These are phyloP conservation scores for Clitopilus hobsonii DNA, from an alignment of 768 basidiomycete species.

Conservation along the genomic window DNA sequence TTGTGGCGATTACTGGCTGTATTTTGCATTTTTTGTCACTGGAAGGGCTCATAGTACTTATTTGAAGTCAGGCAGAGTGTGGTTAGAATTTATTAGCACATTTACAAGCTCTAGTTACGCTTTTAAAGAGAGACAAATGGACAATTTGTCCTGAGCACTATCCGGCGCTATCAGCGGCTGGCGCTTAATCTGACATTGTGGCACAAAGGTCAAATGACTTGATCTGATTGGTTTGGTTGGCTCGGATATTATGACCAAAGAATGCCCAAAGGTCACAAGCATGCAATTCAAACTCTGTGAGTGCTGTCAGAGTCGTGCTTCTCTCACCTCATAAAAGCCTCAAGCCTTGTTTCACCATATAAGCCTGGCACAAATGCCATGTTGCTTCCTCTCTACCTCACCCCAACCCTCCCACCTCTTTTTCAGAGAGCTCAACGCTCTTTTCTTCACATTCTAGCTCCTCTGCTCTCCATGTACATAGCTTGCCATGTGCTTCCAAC, in stretches of 20 bases:
- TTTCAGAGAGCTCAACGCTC: not conserved
- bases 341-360: not conserved
- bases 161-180: no score
- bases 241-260: not conserved
- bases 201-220: not conserved
- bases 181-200: not conserved
- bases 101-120: no score
- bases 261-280: not conserved
- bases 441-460: not conserved
- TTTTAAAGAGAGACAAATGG: no score
- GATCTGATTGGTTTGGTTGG: not conserved
- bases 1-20: no score
- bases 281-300: not conserved
- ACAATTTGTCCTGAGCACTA: no score
- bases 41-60: no score
- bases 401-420: not conserved
- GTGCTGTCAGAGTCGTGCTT: not conserved
- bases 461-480: not conserved
- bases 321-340: not conserved
- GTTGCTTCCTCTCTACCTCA: not conserved
- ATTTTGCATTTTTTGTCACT: no score
- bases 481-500: not conserved
- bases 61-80: no score
- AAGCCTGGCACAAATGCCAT: not conserved
- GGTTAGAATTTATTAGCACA: no score